Evolutionary conservation across 2,329 filamentous ascomycete species (phyloP).

Genomic region (Zymoseptoria ardabiliae): DNA sequence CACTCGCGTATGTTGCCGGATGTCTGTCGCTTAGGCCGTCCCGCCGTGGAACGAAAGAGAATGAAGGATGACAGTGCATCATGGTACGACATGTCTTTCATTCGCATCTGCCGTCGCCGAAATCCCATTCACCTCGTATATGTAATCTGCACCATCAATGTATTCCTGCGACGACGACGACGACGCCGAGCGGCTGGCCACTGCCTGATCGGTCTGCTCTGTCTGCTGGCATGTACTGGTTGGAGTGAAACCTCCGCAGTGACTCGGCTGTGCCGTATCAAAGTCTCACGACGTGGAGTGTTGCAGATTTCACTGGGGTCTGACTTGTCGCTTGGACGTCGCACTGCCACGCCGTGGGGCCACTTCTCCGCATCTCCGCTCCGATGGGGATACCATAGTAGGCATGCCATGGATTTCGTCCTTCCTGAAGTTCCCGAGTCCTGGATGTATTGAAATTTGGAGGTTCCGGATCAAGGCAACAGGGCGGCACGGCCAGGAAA

Average conservation of each 20-base stretch:
- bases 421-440: background rate
- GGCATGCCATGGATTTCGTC: background rate
- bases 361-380: background rate
- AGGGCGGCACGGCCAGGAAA: background rate
- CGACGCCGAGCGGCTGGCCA: background rate
- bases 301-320: background rate
- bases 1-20: background rate
- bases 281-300: background rate
- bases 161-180: no score
- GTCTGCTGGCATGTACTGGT: background rate
- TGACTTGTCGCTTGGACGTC: background rate
- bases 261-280: background rate
- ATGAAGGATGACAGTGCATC: background rate
- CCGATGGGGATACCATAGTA: background rate
- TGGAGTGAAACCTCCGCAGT: background rate
- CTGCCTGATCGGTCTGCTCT: background rate
- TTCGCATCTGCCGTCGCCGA: background rate
- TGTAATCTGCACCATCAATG: background rate
- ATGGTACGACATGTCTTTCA: background rate
- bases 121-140: background rate
- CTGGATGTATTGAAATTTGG: background rate
- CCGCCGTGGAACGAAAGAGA: background rate
- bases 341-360: background rate
- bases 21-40: background rate
- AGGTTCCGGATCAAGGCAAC: background rate